phyloP scores from a whole-genome alignment of 2,329 filamentous ascomycete species.

The Leptographium procerum region DNA sequence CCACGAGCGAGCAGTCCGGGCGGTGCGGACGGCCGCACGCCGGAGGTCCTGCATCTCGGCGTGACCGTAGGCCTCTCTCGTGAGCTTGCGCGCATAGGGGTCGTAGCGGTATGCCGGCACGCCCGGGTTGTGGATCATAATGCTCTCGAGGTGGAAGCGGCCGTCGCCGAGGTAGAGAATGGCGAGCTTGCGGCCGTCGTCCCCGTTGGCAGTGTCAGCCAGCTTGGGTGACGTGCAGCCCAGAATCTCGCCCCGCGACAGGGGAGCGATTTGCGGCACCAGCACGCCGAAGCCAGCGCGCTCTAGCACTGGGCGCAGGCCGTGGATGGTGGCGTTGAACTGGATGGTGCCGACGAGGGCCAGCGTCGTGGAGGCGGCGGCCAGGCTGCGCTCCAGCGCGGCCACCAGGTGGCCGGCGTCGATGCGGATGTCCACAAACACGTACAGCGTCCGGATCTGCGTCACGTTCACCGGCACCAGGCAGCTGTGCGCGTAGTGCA shows the following conservation, averaged over 20 bases:
- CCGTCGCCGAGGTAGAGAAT: constrained; percentile 88
- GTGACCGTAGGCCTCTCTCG: constrained; percentile 84
- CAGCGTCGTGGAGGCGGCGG: constrained; percentile 70
- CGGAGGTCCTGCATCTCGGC: constrained; percentile 79
- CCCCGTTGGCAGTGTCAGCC: constrained; percentile 24
- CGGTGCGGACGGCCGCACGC: constrained; percentile 62
- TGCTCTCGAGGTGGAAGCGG: constrained; percentile 90
- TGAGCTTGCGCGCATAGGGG: constrained; percentile 85
- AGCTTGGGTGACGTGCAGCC: constrained; percentile 80
- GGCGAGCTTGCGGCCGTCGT: constrained; percentile 47
- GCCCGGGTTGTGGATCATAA: constrained; percentile 95
- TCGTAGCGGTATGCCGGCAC: constrained; percentile 94
- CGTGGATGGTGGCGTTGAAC: constrained; percentile 95
- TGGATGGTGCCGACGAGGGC: constrained; percentile 96
- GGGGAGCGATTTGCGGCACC: constrained; percentile 82
- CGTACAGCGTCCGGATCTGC: constrained; percentile 92
- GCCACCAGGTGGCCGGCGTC: constrained; percentile 79
- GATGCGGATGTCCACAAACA: constrained; percentile 97
- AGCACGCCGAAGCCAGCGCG: constrained; percentile 74
- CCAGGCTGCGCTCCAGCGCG: constrained; percentile 72
- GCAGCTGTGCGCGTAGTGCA: constrained; percentile 96
- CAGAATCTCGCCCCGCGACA: constrained; percentile 91
- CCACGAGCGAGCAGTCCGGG: constrained; percentile 64
- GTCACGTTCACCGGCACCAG: constrained; percentile 94
- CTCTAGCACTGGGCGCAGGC: constrained; percentile 65